A percentile compares a stretch with the other conserved stretches of the same genome.
phyloP scores from a whole-genome alignment of 2,329 filamentous ascomycete species.

The Triangularia verruculosa region DNA sequence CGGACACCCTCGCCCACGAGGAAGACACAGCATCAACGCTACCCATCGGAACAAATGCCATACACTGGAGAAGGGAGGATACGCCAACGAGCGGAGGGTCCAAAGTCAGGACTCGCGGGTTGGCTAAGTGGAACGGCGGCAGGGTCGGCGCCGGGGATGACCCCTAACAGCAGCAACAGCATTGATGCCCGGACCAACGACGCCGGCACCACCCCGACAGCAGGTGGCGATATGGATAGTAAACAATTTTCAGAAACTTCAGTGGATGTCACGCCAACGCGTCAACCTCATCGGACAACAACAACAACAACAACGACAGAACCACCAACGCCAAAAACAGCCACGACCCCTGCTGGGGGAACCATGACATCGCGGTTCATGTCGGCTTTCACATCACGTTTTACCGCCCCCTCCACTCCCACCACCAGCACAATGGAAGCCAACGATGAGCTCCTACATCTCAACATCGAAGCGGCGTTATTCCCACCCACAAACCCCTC shows the following conservation, averaged over 20 bases:
- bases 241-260: not conserved
- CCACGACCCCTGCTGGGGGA: slow-evolving; percentile 31
- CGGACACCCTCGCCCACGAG: slow-evolving; percentile 32
- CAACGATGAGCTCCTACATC: slow-evolving; percentile 53
- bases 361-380: slow-evolving; percentile 38
- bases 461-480: slow-evolving; percentile 55
- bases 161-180: slow-evolving; percentile 15
- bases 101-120: slow-evolving; percentile 32
- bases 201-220: slow-evolving; percentile 1
- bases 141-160: slow-evolving; percentile 24
- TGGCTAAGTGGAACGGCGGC: slow-evolving; percentile 35
- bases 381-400: slow-evolving; percentile 42
- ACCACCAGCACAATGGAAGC: slow-evolving; percentile 21
- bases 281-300: slow-evolving; percentile 15
- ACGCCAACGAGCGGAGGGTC: slow-evolving; percentile 22
- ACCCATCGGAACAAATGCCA: slow-evolving; percentile 37
- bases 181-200: not conserved
- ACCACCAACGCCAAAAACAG: slow-evolving; percentile 35
- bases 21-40: slow-evolving; percentile 23
- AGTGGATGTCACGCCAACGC: slow-evolving; percentile 34
- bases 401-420: slow-evolving; percentile 31
- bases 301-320: slow-evolving; percentile 30
- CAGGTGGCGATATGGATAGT: not conserved
- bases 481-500: slow-evolving; percentile 45
- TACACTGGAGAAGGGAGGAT: slow-evolving; percentile 41